These are phyloP conservation scores for Blastobotrys terrestris DNA, from an alignment of 805 yeast genomes.

Conservation along the genomic window DNA sequence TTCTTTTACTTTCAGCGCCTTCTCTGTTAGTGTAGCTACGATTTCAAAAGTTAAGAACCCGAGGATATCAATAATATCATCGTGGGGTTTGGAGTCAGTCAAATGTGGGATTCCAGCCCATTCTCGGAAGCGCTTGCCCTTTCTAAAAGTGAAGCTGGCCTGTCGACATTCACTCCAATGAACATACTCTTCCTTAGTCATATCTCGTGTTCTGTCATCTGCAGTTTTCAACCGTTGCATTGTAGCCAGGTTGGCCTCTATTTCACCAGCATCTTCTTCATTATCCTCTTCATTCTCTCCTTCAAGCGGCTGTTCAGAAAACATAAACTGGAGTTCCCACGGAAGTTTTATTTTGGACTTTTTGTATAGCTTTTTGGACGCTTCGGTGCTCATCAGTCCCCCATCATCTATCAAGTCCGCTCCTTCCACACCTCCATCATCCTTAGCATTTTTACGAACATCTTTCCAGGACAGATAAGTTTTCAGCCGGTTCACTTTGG, in stretches of 20 bases:
- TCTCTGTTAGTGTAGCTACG: conserved; percentile 90
- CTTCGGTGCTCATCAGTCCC: conserved; percentile 31
- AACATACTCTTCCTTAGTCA: conserved; percentile 96
- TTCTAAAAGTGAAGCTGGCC: conserved; percentile 92
- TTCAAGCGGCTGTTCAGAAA: conserved; percentile 79
- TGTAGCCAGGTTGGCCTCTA: conserved; percentile 85
- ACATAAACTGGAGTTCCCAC: conserved; percentile 95
- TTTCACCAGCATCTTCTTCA: conserved; percentile 77
- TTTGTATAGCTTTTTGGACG: conserved; percentile 47
- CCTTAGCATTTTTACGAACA: conserved; percentile 75
- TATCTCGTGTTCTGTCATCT: conserved; percentile 84
- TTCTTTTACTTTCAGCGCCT: conserved; percentile 74
- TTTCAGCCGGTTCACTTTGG: conserved; percentile 84
- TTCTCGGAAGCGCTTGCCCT: conserved; percentile 88
- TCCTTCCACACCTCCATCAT: conserved; percentile 54
- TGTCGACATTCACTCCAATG: conserved; percentile 99
- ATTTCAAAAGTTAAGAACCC: conserved; percentile 96
- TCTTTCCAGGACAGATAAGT: conserved; percentile 97
- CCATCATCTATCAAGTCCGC: conserved; percentile 47
- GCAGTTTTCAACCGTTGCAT: conserved; percentile 83
- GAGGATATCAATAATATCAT: conserved; percentile 91
- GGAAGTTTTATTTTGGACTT: conserved; percentile 80
- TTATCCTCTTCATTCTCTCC: conserved; percentile 50
- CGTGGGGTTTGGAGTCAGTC: conserved; percentile 87
- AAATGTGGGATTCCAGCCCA: conserved; percentile 88